Evolutionary conservation across 1,284 basidiomycete genomes (phyloP).

Genomic region (Porogramme epimiltina): DNA sequence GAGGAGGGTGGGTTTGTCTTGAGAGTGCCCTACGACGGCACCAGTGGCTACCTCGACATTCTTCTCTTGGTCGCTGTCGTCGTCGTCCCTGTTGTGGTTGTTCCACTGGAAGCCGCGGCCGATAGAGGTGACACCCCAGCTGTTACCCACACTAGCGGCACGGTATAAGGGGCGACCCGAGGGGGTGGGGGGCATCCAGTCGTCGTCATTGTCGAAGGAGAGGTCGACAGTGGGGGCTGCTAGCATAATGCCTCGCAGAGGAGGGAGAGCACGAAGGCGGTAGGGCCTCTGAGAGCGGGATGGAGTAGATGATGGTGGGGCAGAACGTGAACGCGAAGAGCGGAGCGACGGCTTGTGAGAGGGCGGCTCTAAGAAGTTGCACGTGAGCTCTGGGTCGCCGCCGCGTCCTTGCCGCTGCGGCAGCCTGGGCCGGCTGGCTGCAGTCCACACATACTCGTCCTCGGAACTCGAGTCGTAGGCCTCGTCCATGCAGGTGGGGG

Average conservation of each 20-base stretch:
- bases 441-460: slow-evolving; percentile 33
- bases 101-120: slow-evolving; percentile 82
- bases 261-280: slow-evolving; percentile 18
- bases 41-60: slow-evolving; percentile 6
- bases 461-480: slow-evolving; percentile 30
- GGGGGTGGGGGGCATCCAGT: slow-evolving; percentile 45
- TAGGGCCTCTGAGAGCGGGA: slow-evolving; percentile 18
- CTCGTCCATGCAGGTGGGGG: slow-evolving; percentile 20
- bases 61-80: slow-evolving; percentile 20
- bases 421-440: slow-evolving; percentile 25
- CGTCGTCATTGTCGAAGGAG: slow-evolving; percentile 62
- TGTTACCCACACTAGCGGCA: slow-evolving; percentile 66
- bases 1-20: slow-evolving; percentile 11
- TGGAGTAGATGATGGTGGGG: slow-evolving; percentile 31
- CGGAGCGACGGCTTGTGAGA: slow-evolving; percentile 27
- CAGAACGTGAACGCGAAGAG: slow-evolving; percentile 32
- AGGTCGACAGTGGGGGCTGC: slow-evolving; percentile 60
- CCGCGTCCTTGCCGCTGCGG: slow-evolving; percentile 19
- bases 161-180: slow-evolving; percentile 50
- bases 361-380: slow-evolving; percentile 18
- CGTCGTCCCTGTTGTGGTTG: slow-evolving; percentile 37
- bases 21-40: slow-evolving; percentile 4
- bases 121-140: slow-evolving; percentile 81
- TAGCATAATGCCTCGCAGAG: slow-evolving; percentile 46
- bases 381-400: slow-evolving; percentile 25